Conservation (phyloP, 2,329 filamentous ascomycete genomes). For the Cladobotryum protrusum region DNA sequence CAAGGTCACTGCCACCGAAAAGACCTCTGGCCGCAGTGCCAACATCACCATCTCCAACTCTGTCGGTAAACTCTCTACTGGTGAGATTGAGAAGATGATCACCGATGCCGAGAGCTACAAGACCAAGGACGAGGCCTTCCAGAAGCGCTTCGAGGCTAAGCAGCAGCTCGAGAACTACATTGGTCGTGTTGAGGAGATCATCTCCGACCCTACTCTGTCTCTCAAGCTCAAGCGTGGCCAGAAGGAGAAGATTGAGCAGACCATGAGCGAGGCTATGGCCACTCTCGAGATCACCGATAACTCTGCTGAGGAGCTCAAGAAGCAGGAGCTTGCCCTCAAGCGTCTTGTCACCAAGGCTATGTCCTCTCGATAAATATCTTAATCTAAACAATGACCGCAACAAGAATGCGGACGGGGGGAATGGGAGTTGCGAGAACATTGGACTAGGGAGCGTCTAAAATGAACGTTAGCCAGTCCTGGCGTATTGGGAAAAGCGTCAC, state of each 20-base stretch:
- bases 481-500: slow-evolving; percentile 10
- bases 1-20: slow-evolving; percentile 98
- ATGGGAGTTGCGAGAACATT: slow-evolving; percentile 14
- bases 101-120: slow-evolving; percentile 98
- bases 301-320: slow-evolving; percentile 90
- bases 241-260: slow-evolving; percentile 99
- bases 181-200: slow-evolving; percentile 95
- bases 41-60: slow-evolving; percentile 99
- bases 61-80: slow-evolving; percentile 91
- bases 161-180: slow-evolving; percentile 99
- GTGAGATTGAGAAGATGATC: slow-evolving; percentile 98
- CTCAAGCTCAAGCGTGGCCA: slow-evolving; percentile 98
- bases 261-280: slow-evolving; percentile 94
- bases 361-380: slow-evolving; percentile 68
- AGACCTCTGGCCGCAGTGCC: slow-evolving; percentile 93
- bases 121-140: slow-evolving; percentile 94
- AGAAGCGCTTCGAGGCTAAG: slow-evolving; percentile 98
- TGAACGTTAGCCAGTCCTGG: slow-evolving; percentile 4
- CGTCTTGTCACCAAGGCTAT: slow-evolving; percentile 97
- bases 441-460: slow-evolving; percentile 9
- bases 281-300: slow-evolving; percentile 95
- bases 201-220: slow-evolving; percentile 91
- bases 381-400: slow-evolving; percentile 12
- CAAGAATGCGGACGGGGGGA: slow-evolving; percentile 13
- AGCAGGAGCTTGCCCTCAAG: slow-evolving; percentile 99